A percentile compares a stretch with the other conserved stretches of the same genome.
Conservation (phyloP, 2,329 filamentous ascomycete genomes). For the Rhynchosporium graminicola region DNA sequence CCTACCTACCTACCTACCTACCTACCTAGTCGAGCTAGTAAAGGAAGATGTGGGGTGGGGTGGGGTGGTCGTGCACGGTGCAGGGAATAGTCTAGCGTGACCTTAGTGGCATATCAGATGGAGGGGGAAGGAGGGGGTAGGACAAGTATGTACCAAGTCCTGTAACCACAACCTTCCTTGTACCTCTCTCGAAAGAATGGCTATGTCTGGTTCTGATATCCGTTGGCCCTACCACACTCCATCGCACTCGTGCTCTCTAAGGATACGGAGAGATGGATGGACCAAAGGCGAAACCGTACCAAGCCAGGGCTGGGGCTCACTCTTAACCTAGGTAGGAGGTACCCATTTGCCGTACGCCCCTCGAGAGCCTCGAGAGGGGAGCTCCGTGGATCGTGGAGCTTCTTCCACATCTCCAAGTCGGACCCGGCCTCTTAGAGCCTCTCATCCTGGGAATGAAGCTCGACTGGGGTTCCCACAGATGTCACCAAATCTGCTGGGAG, state of each 20-base stretch:
- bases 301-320: neutral
- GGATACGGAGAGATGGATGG: neutral
- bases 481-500: conserved; percentile 9
- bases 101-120: neutral
- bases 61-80: conserved; percentile 2
- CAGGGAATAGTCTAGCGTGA: neutral
- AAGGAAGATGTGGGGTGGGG: neutral
- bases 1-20: neutral
- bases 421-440: conserved; percentile 3
- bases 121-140: neutral
- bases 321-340: too few species aligned
- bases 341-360: neutral
- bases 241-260: neutral
- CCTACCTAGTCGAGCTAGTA: neutral
- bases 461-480: conserved; percentile 3
- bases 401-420: neutral
- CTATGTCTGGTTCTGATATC: too few species aligned
- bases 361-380: neutral
- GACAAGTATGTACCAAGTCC: too few species aligned
- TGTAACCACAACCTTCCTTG: too few species aligned
- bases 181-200: too few species aligned
- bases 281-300: neutral
- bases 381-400: neutral
- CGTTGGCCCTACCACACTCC: too few species aligned
- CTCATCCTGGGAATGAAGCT: conserved; percentile 1